These are phyloP conservation scores for Alternaria tenuissima DNA, from an alignment of 2,329 filamentous ascomycete species.

Conservation along the genomic window DNA sequence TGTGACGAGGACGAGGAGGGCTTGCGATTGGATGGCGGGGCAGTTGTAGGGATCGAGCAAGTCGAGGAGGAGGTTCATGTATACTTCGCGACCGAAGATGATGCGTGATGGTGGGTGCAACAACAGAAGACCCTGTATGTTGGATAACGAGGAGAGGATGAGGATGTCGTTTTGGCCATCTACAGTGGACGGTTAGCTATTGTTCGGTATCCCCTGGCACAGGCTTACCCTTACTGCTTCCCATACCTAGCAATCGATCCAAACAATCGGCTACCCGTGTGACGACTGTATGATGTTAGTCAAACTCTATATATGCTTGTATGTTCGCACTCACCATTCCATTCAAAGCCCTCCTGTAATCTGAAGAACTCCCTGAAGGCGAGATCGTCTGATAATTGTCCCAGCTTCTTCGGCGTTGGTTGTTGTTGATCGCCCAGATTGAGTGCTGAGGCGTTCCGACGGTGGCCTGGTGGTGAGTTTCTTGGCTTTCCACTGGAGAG, in stretches of 20 bases:
- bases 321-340: conserved; percentile 70
- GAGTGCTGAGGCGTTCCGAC: conserved; percentile 50
- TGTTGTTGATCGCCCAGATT: conserved; percentile 43
- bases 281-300: conserved; percentile 64
- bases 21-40: conserved; percentile 88
- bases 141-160: conserved; percentile 85
- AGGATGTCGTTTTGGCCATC: conserved; percentile 86
- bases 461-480: conserved; percentile 43
- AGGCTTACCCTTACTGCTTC: conserved; percentile 57
- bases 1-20: conserved; percentile 87
- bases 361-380: conserved; percentile 97
- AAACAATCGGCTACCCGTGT: conserved; percentile 85
- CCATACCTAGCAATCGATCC: conserved; percentile 84
- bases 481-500: conserved; percentile 63
- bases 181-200: conserved; percentile 23
- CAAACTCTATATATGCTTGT: not conserved
- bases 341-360: conserved; percentile 95
- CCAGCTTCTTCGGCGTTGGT: conserved; percentile 60
- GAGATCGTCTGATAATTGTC: conserved; percentile 78
- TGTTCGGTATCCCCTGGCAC: not conserved
- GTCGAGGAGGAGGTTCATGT: conserved; percentile 97
- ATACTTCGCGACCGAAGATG: conserved; percentile 85
- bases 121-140: conserved; percentile 87
- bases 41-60: conserved; percentile 91
- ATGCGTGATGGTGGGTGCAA: conserved; percentile 89